phyloP scores from a whole-genome alignment of 495 filamentous ascomycete genomes.

The Aspergillus wentii region DNA sequence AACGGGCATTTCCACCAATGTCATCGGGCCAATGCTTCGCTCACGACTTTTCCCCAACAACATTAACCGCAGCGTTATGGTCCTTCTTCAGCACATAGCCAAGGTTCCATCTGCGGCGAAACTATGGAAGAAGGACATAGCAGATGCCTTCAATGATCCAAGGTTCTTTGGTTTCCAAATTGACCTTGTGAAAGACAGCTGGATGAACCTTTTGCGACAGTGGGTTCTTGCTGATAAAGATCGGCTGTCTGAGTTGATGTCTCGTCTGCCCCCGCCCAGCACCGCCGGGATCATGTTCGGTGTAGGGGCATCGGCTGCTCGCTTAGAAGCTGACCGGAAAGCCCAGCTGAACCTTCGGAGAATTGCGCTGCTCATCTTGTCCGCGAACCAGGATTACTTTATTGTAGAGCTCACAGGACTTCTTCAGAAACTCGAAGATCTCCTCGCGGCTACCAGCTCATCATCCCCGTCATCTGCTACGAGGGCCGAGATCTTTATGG shows the following conservation, averaged over 20 bases:
- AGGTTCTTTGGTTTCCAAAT: conserved; percentile 72
- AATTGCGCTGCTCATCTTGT: conserved; percentile 70
- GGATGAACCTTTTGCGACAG: conserved; percentile 79
- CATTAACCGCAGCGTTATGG: conserved; percentile 62
- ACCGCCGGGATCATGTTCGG: conserved; percentile 98
- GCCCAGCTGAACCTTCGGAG: conserved; percentile 87
- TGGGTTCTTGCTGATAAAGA: conserved; percentile 85
- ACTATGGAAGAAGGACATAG: conserved; percentile 86
- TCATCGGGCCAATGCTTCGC: conserved; percentile 78
- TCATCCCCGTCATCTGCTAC: conserved; percentile 91
- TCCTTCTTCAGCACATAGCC: conserved; percentile 71
- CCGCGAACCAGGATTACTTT: conserved; percentile 70
- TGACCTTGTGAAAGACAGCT: conserved; percentile 60
- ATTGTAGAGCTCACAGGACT: conserved; percentile 66
- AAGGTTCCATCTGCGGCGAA: conserved; percentile 77
- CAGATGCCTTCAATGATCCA: conserved; percentile 86
- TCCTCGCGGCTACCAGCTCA: conserved; percentile 77
- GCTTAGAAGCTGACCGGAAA: conserved; percentile 88
- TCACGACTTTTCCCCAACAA: conserved; percentile 87
- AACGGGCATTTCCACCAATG: conserved; percentile 72
- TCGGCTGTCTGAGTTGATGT: conserved; percentile 73
- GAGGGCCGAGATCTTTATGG: conserved; percentile 83
- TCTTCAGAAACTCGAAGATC: conserved; percentile 79
- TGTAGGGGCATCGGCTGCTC: conserved; percentile 90
- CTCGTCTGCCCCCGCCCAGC: conserved; percentile 74